phyloP scores from a whole-genome alignment of 2,329 filamentous ascomycete species.

The Xylariaceae sp. region DNA sequence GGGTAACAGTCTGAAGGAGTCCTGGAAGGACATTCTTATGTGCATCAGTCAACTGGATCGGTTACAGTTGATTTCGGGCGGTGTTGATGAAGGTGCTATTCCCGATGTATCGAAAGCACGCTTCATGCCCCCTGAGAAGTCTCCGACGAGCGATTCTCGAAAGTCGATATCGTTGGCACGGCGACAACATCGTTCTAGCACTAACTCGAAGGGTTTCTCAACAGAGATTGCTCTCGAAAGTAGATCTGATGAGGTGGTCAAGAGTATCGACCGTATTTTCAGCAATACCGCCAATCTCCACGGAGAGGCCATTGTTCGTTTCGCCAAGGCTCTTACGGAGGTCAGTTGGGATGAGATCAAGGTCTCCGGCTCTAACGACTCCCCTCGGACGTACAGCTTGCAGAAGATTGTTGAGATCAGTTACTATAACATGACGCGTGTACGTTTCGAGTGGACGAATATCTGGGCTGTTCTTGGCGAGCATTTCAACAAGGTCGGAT shows the following conservation, averaged over 20 bases:
- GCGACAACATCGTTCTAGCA: slow-evolving; percentile 48
- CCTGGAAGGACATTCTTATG: slow-evolving; percentile 92
- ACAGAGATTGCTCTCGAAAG: slow-evolving; percentile 85
- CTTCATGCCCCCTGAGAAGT: slow-evolving; percentile 57
- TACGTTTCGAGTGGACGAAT: slow-evolving; percentile 95
- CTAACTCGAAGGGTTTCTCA: slow-evolving; percentile 60
- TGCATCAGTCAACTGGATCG: slow-evolving; percentile 95
- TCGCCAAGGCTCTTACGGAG: slow-evolving; percentile 85
- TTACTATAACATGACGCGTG: slow-evolving; percentile 99
- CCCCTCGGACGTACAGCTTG: slow-evolving; percentile 90
- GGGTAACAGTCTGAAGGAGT: slow-evolving; percentile 80
- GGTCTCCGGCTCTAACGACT: slow-evolving; percentile 92
- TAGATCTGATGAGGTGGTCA: slow-evolving; percentile 86
- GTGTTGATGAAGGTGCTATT: slow-evolving; percentile 85
- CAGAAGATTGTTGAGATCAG: slow-evolving; percentile 98
- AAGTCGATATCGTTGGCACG: slow-evolving; percentile 61
- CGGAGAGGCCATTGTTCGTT: slow-evolving; percentile 91
- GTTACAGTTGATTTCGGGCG: slow-evolving; percentile 88
- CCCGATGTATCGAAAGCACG: slow-evolving; percentile 86
- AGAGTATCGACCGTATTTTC: slow-evolving; percentile 91
- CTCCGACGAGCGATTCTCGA: slow-evolving; percentile 52
- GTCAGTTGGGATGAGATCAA: slow-evolving; percentile 99
- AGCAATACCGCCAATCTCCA: slow-evolving; percentile 91
- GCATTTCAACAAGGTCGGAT: slow-evolving; percentile 97
- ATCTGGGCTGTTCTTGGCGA: slow-evolving; percentile 98